These are phyloP conservation scores for Coemansia sp. DNA, from an alignment of 192 early-diverging fungal genomes.

Conservation along the genomic window DNA sequence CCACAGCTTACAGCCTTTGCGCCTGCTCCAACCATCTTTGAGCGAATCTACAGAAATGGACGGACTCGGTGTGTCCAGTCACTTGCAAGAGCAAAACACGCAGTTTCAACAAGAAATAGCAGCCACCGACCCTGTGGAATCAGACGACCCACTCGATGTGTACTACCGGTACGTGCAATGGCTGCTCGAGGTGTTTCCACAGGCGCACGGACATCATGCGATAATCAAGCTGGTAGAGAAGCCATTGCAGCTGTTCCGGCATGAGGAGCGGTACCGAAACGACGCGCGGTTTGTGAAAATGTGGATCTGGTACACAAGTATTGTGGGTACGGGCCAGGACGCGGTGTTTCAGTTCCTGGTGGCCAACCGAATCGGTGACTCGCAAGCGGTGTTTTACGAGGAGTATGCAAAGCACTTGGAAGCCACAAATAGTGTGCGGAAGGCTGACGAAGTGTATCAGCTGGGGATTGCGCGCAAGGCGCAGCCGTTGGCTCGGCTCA, in stretches of 20 bases:
- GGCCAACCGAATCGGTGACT: conserved; percentile 68
- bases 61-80: conserved; percentile 10
- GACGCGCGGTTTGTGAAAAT: conserved; percentile 62
- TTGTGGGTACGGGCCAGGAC: conserved; percentile 50
- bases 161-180: conserved; percentile 62
- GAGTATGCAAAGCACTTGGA: conserved; percentile 73
- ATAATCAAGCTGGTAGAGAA: conserved; percentile 58
- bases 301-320: conserved; percentile 64
- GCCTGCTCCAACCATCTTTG: not conserved
- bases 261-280: conserved; percentile 59
- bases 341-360: conserved; percentile 78
- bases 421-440: conserved; percentile 37
- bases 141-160: conserved; percentile 62
- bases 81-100: conserved; percentile 37
- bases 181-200: conserved; percentile 63
- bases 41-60: not conserved
- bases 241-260: conserved; percentile 52
- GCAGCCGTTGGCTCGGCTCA: conserved; percentile 66
- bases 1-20: conserved; percentile 26
- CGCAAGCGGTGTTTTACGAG: conserved; percentile 69
- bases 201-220: conserved; percentile 57
- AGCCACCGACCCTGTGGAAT: conserved; percentile 24
- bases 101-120: conserved; percentile 45
- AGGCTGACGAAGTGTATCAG: conserved; percentile 64
- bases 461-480: conserved; percentile 71